phyloP scores from a whole-genome alignment of 2,329 filamentous ascomycete species.

The Akanthomyces uredinophilus region DNA sequence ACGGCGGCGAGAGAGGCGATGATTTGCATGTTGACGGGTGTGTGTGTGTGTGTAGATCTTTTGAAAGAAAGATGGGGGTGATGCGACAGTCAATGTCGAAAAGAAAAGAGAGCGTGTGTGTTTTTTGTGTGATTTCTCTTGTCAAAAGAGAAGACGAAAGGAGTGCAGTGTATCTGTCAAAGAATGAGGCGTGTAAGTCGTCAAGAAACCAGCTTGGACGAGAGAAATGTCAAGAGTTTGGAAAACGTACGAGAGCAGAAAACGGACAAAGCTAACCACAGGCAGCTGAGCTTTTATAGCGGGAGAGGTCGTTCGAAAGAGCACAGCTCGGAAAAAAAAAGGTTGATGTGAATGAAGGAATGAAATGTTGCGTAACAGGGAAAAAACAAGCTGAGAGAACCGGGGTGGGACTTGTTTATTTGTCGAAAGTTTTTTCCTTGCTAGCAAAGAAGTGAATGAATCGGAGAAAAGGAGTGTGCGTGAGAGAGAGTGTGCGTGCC shows the following conservation, averaged over 20 bases:
- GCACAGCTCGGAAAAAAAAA: constrained; percentile 4
- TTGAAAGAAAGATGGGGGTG: not conserved
- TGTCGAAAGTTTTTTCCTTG: not conserved
- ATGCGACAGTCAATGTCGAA: not conserved
- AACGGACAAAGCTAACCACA: not conserved
- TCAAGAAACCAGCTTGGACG: not conserved
- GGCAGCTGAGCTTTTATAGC: constrained; percentile 2
- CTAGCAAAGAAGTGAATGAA: not conserved
- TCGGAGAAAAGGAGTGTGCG: not conserved
- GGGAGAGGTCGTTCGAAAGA: not conserved
- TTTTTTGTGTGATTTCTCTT: not conserved
- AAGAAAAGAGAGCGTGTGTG: not conserved
- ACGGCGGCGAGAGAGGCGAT: constrained; percentile 30
- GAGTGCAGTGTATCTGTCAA: not conserved
- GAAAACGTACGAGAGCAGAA: not conserved
- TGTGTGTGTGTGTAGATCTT: constrained; percentile 16
- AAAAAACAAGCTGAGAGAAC: not conserved
- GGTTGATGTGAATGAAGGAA: constrained; percentile 3
- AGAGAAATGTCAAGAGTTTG: not conserved
- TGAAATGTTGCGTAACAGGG: not conserved
- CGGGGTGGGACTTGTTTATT: not conserved
- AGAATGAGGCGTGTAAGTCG: not conserved
- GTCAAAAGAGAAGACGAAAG: constrained; percentile 1
- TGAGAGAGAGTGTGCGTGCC: not conserved
- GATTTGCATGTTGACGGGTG: constrained; percentile 16